Conservation (phyloP, 2,329 filamentous ascomycete genomes). For the Penicillium sp. region DNA sequence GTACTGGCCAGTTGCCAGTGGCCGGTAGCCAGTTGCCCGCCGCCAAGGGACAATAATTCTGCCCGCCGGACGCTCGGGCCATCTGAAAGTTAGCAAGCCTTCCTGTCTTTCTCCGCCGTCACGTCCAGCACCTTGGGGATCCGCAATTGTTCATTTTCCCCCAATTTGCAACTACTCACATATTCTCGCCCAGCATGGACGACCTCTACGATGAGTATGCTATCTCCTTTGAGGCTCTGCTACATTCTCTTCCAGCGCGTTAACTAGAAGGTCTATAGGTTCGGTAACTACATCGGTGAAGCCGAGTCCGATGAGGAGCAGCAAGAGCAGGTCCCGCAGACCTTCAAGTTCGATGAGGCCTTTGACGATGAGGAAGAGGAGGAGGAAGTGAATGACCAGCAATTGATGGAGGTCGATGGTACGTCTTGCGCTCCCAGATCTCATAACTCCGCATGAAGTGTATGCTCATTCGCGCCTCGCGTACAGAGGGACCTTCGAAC, state of each 20-base stretch:
- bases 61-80: slow-evolving; percentile 22
- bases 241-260: slow-evolving; percentile 18
- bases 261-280: slow-evolving; percentile 56
- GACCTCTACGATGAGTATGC: slow-evolving; percentile 92
- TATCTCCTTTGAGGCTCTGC: background rate
- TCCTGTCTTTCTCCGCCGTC: slow-evolving; percentile 19
- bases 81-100: slow-evolving; percentile 27
- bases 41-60: background rate
- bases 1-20: no score
- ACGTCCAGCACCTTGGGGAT: slow-evolving; percentile 22
- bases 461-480: slow-evolving; percentile 38
- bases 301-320: slow-evolving; percentile 85
- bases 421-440: slow-evolving; percentile 26
- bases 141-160: slow-evolving; percentile 10
- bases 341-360: slow-evolving; percentile 76
- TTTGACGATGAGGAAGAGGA: slow-evolving; percentile 62
- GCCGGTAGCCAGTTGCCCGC: no score
- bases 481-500: slow-evolving; percentile 83
- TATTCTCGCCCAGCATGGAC: slow-evolving; percentile 65
- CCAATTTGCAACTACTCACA: background rate
- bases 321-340: slow-evolving; percentile 74
- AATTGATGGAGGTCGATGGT: slow-evolving; percentile 94
- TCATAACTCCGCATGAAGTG: background rate
- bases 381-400: slow-evolving; percentile 68
- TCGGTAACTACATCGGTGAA: slow-evolving; percentile 98